A percentile compares a stretch with the other conserved stretches of the same genome.
Conservation (phyloP, 257 asterid genomes). For the Solanum tacnaense region DNA sequence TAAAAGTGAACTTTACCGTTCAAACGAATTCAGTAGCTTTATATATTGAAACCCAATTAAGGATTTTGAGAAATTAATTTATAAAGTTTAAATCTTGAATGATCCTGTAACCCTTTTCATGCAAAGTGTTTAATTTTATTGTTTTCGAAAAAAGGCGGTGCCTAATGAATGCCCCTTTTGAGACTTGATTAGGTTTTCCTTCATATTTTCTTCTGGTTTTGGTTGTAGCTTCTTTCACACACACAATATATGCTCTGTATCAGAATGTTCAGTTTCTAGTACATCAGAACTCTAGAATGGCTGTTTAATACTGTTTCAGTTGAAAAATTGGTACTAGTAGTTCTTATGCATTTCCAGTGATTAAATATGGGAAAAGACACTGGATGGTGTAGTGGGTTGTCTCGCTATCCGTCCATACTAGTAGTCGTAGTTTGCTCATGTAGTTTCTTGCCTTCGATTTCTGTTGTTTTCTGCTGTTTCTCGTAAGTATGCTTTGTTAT, state of each 20-base stretch:
- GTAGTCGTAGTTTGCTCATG: not conserved
- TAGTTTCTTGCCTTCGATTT: not conserved
- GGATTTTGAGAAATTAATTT: not conserved
- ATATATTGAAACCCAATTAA: not conserved
- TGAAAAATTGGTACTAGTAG: not conserved
- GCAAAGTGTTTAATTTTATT: not conserved
- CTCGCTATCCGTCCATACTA: not conserved
- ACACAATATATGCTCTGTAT: not conserved
- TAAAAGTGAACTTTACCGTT: not conserved
- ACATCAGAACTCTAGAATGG: not conserved
- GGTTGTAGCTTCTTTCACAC: not conserved
- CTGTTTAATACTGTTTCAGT: not conserved
- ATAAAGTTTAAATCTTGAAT: not conserved
- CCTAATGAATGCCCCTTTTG: not conserved
- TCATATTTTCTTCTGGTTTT: not conserved
- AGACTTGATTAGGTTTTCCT: not conserved
- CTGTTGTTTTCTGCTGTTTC: not conserved
- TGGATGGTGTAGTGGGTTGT: not conserved
- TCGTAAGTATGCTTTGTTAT: not conserved
- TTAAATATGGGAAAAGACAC: not conserved
- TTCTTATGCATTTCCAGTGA: not conserved
- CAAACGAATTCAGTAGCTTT: not conserved
- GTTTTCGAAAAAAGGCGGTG: not conserved
- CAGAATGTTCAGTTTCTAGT: not conserved
- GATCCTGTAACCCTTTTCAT: not conserved